These are phyloP conservation scores for Umbelopsis ramanniana DNA, from an alignment of 192 early-diverging fungal genomes.

Conservation along the genomic window DNA sequence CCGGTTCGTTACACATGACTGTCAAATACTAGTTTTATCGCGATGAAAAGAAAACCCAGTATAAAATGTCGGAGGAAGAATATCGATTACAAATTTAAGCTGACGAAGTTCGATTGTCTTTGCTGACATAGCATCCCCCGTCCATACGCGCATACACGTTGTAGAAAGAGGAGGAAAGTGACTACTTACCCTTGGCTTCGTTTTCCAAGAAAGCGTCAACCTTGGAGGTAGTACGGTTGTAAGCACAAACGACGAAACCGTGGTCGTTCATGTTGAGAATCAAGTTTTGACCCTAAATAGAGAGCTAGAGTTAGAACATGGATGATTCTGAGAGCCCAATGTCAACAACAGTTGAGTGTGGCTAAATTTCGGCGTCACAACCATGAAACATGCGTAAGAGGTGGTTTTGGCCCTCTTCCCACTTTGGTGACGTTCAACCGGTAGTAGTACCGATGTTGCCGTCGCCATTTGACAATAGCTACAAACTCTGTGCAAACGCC, in stretches of 20 bases:
- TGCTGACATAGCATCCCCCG: no score
- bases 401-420: no score
- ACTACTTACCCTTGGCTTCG: constrained; percentile 89
- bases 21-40: neutral
- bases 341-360: no score
- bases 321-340: neutral
- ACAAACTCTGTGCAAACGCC: neutral
- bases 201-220: constrained; percentile 93
- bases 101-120: constrained; percentile 2
- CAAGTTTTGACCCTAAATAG: constrained; percentile 92
- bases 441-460: no score
- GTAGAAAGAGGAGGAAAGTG: no score
- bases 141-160: neutral
- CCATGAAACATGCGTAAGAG: no score
- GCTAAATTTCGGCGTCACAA: no score
- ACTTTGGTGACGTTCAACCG: no score
- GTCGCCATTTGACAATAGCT: neutral
- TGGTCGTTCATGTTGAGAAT: constrained; percentile 99
- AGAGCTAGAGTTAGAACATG: neutral
- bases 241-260: constrained; percentile 92
- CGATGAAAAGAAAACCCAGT: neutral
- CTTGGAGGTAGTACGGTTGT: constrained; percentile 95
- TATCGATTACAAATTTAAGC: constrained; percentile 10
- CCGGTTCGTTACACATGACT: neutral
- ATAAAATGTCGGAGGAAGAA: constrained; percentile 4